Base-by-base conservation (phyloP, 495 filamentous ascomycete genomes). In the Oleoguttula mirabilis region DNA sequence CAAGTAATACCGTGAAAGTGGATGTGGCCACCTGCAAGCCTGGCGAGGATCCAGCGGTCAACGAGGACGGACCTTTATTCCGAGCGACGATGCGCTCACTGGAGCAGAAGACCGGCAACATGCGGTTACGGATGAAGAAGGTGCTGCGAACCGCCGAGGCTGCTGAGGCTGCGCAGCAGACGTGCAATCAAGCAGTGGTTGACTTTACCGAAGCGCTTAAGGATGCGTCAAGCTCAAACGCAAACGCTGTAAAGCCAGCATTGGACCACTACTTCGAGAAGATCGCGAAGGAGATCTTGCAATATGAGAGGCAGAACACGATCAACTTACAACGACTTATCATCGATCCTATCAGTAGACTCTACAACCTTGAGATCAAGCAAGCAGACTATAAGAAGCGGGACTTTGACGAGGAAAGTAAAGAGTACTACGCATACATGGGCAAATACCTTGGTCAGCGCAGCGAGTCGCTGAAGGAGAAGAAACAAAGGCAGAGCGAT, bases 191-290 rank as follows among this genome's bases (percentile, higher is more conserved):
- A 14, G 82, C 88, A 12, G 75, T 92, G 46, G 60, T 70, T 15
- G 77, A 69, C 1, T 92, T 99, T 60, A 79, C 92, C 61, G 80
- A 86, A n/a, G 79, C 86, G 12, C 67, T 99, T 32, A 73, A 77
- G 37, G 90, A 96, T 50, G 84, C 85, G 3, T 87, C 88, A 4
- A 76, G 76, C 1, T 88, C 87, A 12, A 96, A 95, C 61, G 83
- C 84, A 28, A 88, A 94, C 55, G 90, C 90, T 1, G 88, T 99
- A 16, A 83, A 90, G 56, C 90, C 90, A 11, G 90, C 88, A 3
- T 67, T 96, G 33, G 90, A 99, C 36, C 88, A 99, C 57, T 99
- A 99, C 55, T 99, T 95, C 45, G 87, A 96, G 57, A 93, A 88
- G 55, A 96, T 92, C 45, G 88, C 87, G 10, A 77, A 77, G 35